Evolutionary conservation across 1,284 basidiomycete species (phyloP), one percentile per base, ranked within the genome.

Genomic region (Grifola frondosa): DNA sequence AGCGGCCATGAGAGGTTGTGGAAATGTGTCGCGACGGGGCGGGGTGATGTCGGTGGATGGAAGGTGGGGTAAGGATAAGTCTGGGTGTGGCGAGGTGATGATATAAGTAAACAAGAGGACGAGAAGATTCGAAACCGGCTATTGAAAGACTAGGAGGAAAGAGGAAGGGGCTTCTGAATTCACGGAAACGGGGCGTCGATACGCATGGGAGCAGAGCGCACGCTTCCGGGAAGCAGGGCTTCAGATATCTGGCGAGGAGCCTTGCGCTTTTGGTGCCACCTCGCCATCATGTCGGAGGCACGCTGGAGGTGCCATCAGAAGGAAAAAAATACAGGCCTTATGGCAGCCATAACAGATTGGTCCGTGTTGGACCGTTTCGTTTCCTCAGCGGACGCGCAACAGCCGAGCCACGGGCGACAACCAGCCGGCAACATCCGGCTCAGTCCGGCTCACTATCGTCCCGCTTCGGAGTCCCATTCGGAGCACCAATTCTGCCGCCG

Each of bases 1-100:
- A 26, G 65, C 42, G 41, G 65, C 63, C 64, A 67, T 67, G 48
- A 40, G 21, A 42, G 38, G 47, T 19, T 23, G 12, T n/a, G n/a
- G n/a, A n/a, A n/a, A n/a, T n/a, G n/a, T n/a, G 40, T 31, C 33
- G 40, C 16, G 40, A 37, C 32, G 42, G 44, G 39, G 22, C 20
- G 24, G 48, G 40, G 30, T 37, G 46, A 46, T 45, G 56, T 36
- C 48, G 46, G 39, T 30, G 35, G 42, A 40, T 25, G 46, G 37
- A 20, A 33, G 25, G 34, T 12, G 37, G 23, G 29, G 30, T 42
- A 26, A 11, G 49, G 49, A 30, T 26, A 19, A 34, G 38, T 41
- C 41, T 44, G 44, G 38, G 35, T 34, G 23, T 16, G 49, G 33
- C 24, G 31, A 28, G 23, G 40, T 30, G 37, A 24, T 46, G 48